Conservation (phyloP, 352 stramenopile genomes). For the Phytophthora crassamura region DNA sequence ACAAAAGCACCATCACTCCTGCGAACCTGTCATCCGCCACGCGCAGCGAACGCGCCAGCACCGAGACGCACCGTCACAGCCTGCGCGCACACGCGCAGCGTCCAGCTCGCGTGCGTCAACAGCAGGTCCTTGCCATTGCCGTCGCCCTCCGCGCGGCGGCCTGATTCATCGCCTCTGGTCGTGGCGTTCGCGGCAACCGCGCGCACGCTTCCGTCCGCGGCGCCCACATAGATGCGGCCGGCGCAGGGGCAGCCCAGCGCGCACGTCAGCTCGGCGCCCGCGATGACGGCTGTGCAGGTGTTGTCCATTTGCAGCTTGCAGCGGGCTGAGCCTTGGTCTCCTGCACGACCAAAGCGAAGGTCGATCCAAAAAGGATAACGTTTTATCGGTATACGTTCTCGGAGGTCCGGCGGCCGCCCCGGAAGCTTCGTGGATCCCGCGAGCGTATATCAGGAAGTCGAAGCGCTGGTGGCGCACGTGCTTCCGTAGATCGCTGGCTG, state of each 20-base stretch:
- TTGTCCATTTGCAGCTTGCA: conserved; percentile 33
- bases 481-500: conserved; percentile 14
- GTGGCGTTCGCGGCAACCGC: conserved; percentile 32
- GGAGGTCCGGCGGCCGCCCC: background rate
- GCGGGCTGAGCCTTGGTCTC: too few species aligned
- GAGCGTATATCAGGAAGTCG: background rate
- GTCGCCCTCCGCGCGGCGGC: background rate
- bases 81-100: conserved; percentile 16
- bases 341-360: background rate
- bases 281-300: conserved; percentile 1
- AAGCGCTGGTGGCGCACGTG: conserved; percentile 4
- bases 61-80: conserved; percentile 38
- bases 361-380: too few species aligned
- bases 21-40: conserved; percentile 1
- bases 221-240: conserved; percentile 38
- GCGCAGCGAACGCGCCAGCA: conserved; percentile 15
- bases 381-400: too few species aligned
- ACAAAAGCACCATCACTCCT: conserved; percentile 19
- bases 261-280: conserved; percentile 33
- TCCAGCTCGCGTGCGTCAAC: conserved; percentile 20
- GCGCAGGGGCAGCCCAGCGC: conserved; percentile 10
- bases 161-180: conserved; percentile 15
- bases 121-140: conserved; percentile 13
- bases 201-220: conserved; percentile 33
- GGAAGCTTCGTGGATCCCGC: too few species aligned